A percentile compares a stretch with the other conserved stretches of the same genome.
Conservation (phyloP, 2,329 filamentous ascomycete species). For the Trichoderma pleuroti region DNA sequence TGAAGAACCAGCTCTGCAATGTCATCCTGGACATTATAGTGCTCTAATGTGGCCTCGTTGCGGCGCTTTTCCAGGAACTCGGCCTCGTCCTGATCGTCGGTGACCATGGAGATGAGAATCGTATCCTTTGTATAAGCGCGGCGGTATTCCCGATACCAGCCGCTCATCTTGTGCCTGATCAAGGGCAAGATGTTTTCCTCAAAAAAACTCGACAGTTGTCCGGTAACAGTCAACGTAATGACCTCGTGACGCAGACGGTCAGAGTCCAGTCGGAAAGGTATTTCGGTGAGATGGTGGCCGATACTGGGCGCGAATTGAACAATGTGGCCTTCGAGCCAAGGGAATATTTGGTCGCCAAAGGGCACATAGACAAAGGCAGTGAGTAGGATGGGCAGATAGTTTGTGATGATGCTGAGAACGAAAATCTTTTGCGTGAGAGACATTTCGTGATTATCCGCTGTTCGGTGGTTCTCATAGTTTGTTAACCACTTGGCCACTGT, state of each 20-base stretch:
- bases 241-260: slow-evolving; percentile 67
- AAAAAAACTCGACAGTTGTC: slow-evolving; percentile 67
- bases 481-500: slow-evolving; percentile 60
- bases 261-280: slow-evolving; percentile 61
- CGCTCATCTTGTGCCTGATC: slow-evolving; percentile 56
- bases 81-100: slow-evolving; percentile 61
- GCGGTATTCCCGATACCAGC: slow-evolving; percentile 43
- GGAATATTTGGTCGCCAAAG: slow-evolving; percentile 64
- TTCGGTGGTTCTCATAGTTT: slow-evolving; percentile 73
- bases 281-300: slow-evolving; percentile 49
- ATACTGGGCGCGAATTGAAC: slow-evolving; percentile 44
- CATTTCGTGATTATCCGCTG: slow-evolving; percentile 63
- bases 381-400: slow-evolving; percentile 71
- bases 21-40: slow-evolving; percentile 71
- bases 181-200: slow-evolving; percentile 69
- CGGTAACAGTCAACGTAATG: slow-evolving; percentile 71
- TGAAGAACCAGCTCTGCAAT: slow-evolving; percentile 70
- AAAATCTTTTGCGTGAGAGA: slow-evolving; percentile 73
- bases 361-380: slow-evolving; percentile 79
- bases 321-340: slow-evolving; percentile 60
- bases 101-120: slow-evolving; percentile 43
- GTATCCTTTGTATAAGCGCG: slow-evolving; percentile 37
- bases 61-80: slow-evolving; percentile 62
- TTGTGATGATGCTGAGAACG: slow-evolving; percentile 75
- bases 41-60: slow-evolving; percentile 62